Conservation (phyloP, 345 rosid species). For the Aquilaria sinensis region DNA sequence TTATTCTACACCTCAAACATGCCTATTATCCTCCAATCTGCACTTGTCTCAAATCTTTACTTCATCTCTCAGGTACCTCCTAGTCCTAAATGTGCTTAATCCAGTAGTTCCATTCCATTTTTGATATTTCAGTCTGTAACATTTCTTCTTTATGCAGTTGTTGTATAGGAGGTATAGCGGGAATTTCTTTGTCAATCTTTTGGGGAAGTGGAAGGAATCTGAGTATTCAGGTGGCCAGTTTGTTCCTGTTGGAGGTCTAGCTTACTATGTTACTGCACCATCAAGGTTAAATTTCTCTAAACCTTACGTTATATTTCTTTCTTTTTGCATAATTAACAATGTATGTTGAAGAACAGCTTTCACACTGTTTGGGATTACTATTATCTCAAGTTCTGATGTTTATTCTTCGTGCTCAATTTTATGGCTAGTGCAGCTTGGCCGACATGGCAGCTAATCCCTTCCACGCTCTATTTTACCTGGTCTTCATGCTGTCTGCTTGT, state of each 20-base stretch:
- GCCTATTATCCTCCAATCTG: constrained; percentile 82
- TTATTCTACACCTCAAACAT: constrained; percentile 79
- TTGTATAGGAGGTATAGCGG: constrained; percentile 59
- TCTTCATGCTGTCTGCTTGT: constrained; percentile 72
- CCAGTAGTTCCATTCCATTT: no score
- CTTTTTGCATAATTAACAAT: background rate
- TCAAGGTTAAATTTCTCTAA: constrained; percentile 29
- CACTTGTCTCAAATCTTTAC: constrained; percentile 67
- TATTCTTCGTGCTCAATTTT: background rate
- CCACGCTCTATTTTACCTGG: constrained; percentile 16
- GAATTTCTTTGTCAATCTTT: constrained; percentile 58
- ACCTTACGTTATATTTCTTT: background rate
- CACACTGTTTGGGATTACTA: background rate
- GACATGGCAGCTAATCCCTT: constrained; percentile 69
- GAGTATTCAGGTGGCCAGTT: constrained; percentile 60
- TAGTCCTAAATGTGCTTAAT: background rate
- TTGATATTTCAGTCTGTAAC: background rate
- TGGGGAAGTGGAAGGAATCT: constrained; percentile 15
- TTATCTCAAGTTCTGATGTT: no score
- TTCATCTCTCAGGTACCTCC: constrained; percentile 61
- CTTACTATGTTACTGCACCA: constrained; percentile 66
- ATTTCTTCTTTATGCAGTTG: constrained; percentile 32
- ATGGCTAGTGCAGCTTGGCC: constrained; percentile 36
- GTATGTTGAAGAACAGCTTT: background rate
- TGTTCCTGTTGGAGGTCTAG: constrained; percentile 65